These are phyloP conservation scores for Chlamydomonas urium DNA, from an alignment of 139 green algal genomes.

Conservation along the genomic window DNA sequence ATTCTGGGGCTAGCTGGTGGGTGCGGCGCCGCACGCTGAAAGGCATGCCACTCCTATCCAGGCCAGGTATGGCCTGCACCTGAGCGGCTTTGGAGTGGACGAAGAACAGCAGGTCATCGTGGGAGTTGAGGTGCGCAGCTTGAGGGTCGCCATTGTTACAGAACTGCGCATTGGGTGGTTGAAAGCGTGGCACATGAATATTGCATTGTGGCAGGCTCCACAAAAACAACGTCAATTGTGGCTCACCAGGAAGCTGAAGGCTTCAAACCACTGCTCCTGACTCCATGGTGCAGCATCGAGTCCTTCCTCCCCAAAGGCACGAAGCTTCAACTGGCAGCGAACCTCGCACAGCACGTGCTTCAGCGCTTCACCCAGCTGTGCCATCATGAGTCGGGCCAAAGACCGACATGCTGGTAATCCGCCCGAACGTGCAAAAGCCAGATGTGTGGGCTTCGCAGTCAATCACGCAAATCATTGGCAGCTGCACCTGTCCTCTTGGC, in stretches of 20 bases:
- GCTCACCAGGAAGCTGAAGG: slow-evolving; percentile 9
- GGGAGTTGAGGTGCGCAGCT: not conserved
- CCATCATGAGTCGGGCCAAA: too few relatives aligned
- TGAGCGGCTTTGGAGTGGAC: not conserved
- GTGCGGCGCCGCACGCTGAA: slow-evolving; percentile 6
- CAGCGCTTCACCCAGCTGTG: too few relatives aligned
- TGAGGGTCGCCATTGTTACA: too few relatives aligned
- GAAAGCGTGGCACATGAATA: too few relatives aligned
- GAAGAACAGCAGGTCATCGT: slow-evolving; percentile 12
- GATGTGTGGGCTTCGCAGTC: too few relatives aligned
- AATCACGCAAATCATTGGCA: too few relatives aligned
- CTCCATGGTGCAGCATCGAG: not conserved
- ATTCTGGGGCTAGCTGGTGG: slow-evolving; percentile 33
- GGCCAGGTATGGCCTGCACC: not conserved
- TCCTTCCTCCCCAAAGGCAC: too few relatives aligned
- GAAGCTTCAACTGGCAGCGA: not conserved
- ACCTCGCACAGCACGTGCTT: not conserved
- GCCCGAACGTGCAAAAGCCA: too few relatives aligned
- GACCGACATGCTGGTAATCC: too few relatives aligned
- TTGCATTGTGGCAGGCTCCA: too few relatives aligned
- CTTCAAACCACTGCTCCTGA: slow-evolving; percentile 9
- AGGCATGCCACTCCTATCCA: not conserved
- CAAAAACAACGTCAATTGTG: not conserved
- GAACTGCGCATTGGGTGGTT: too few relatives aligned
- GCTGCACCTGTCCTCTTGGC: too few relatives aligned